phyloP scores from a whole-genome alignment of 208 protist genomes.

The Leishmania braziliensis region DNA sequence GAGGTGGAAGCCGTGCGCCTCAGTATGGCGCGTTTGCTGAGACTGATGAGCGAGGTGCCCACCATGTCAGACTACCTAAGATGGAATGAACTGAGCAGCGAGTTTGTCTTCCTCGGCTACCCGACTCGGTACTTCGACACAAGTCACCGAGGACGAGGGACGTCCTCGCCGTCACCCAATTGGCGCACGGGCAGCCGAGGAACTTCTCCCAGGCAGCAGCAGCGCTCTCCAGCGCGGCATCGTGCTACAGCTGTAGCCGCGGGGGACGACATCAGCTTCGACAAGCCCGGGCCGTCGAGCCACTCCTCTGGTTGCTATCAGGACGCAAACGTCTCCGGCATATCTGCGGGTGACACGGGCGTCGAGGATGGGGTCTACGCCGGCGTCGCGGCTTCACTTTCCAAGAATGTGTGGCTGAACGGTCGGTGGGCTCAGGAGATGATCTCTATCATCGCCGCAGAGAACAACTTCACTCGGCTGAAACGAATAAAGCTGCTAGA shows the following conservation, averaged over 20 bases:
- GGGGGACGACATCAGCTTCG: constrained; percentile 6
- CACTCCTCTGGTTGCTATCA: constrained; percentile 16
- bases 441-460: constrained; percentile 66
- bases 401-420: constrained; percentile 88
- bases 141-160: neutral
- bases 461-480: constrained; percentile 72
- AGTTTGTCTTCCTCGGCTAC: constrained; percentile 79
- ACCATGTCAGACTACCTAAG: constrained; percentile 54
- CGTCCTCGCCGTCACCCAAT: constrained; percentile 5
- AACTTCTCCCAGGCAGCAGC: constrained; percentile 17
- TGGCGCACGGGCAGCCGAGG: constrained; percentile 4
- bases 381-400: constrained; percentile 46
- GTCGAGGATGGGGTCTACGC: constrained; percentile 85
- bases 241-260: constrained; percentile 1
- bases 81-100: constrained; percentile 55
- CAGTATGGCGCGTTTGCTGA: constrained; percentile 78
- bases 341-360: constrained; percentile 46
- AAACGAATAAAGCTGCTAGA: constrained; percentile 69
- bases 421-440: constrained; percentile 69
- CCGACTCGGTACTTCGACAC: constrained; percentile 47
- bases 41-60: constrained; percentile 77
- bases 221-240: constrained; percentile 13
- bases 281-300: neutral
- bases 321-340: constrained; percentile 23
- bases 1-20: constrained; percentile 61